These are phyloP conservation scores for Draba incana DNA, from an alignment of 345 rosid genomes.

Conservation along the genomic window DNA sequence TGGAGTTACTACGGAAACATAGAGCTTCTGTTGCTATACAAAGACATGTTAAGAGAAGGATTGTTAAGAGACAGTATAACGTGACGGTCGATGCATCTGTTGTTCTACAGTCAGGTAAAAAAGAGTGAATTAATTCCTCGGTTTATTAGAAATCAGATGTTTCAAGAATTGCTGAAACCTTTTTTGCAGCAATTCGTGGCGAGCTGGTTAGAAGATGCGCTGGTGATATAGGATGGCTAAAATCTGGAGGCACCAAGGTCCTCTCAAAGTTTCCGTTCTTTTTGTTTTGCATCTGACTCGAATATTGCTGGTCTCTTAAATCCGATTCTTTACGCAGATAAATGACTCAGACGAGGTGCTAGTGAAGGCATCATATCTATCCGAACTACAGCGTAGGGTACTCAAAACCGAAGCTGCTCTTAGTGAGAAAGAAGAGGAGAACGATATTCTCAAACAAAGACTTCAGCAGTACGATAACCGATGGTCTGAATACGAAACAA, in stretches of 20 bases:
- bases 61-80: slow-evolving; percentile 47
- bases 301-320: slow-evolving; percentile 6
- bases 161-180: slow-evolving; percentile 5
- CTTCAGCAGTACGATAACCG: slow-evolving; percentile 65
- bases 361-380: slow-evolving; percentile 55
- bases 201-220: slow-evolving; percentile 91
- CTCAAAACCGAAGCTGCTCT: slow-evolving; percentile 66
- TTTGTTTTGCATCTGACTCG: not conserved
- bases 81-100: slow-evolving; percentile 58
- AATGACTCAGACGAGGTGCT: slow-evolving; percentile 60
- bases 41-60: slow-evolving; percentile 59
- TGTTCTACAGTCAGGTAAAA: slow-evolving; percentile 76
- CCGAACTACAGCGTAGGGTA: slow-evolving; percentile 73
- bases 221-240: slow-evolving; percentile 65
- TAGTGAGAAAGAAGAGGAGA: slow-evolving; percentile 82
- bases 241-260: slow-evolving; percentile 63
- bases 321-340: slow-evolving; percentile 47
- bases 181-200: slow-evolving; percentile 76
- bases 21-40: slow-evolving; percentile 84
- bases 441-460: slow-evolving; percentile 65
- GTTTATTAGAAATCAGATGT: not conserved
- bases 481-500: slow-evolving; percentile 83
- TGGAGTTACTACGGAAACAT: slow-evolving; percentile 58
- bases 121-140: not conserved
- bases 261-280: slow-evolving; percentile 20